Conservation (phyloP, 306 rosid species). For the Fagus crenata region DNA sequence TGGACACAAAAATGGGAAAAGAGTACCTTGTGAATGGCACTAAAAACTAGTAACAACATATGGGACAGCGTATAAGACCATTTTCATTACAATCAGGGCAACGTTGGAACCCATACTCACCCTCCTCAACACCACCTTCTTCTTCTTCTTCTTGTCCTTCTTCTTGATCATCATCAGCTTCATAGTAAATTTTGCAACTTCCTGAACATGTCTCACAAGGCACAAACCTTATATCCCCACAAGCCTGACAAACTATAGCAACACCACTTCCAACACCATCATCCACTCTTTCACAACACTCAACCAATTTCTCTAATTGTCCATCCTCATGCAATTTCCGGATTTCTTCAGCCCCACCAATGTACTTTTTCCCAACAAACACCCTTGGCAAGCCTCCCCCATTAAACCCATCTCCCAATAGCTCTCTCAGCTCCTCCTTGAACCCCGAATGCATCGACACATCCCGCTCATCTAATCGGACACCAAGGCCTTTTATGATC, state of each 20-base stretch:
- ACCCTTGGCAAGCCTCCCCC: constrained; percentile 73
- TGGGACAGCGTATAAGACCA: constrained; percentile 76
- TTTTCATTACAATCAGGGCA: constrained; percentile 90
- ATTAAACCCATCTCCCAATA: constrained; percentile 37
- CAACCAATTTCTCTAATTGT: constrained; percentile 68
- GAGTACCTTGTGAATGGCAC: constrained; percentile 37
- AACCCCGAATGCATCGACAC: constrained; percentile 91
- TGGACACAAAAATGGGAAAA: constrained; percentile 35
- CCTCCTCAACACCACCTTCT: constrained; percentile 34
- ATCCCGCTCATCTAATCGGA: constrained; percentile 77
- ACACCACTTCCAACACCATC: constrained; percentile 26
- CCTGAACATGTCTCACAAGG: constrained; percentile 92
- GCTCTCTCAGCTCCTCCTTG: constrained; percentile 76
- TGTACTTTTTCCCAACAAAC: constrained; percentile 58
- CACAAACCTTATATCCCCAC: constrained; percentile 89
- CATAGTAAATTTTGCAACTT: constrained; percentile 86
- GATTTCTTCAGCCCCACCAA: constrained; percentile 87
- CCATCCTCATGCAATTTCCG: constrained; percentile 72
- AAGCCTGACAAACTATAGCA: constrained; percentile 63
- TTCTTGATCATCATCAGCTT: constrained; percentile 33
- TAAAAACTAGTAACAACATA: constrained; percentile 56
- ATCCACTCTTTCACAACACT: constrained; percentile 50
- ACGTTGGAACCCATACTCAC: constrained; percentile 65
- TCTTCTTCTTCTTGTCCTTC: constrained; percentile 37
- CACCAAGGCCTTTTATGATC: constrained; percentile 59